Evolutionary conservation across 2,329 filamentous ascomycete genomes (phyloP), one percentile per base, ranked within the genome.

Genomic region (Neophaeococcomyces mojaviensis): DNA sequence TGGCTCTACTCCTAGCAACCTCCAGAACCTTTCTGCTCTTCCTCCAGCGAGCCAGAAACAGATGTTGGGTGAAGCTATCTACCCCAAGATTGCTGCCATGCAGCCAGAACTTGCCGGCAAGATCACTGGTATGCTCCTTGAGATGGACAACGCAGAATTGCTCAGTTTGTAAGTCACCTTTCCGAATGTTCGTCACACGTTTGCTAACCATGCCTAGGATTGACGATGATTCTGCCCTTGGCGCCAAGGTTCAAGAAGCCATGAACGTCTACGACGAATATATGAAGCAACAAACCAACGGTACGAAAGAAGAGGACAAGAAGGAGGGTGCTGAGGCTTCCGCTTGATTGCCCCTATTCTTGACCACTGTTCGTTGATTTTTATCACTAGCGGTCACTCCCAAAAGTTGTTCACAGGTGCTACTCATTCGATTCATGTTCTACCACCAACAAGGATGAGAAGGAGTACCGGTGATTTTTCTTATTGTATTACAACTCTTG

Each of bases 41-140:
- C 72, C 77, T 30, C 77, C 84, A 32, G 76, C 77, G 39, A 87
- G 94, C 73, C 92, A 97, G 78, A 98, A 98, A 82, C 92, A 98
- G 78, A 87, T 97, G 69, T 82, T 98, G 46, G 92, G 92, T 67
- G 92, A 98, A 74, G 83, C 88, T 59, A 85, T 98, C 60, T 98
- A 97, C 79, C 92, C 92, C 64, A 98, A 97, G 84, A 97, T 98
- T 62, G 82, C 89, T 68, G 81, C 80, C 58, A 83, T 95, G 70
- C 92, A 98, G 75, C 86, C 88, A 50, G 89, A 96, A 61, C 78
- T 98, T 62, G 92, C 92, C 53, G 92, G 92, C 65, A 98, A 98
- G 83, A 97, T 98, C 68, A 98, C 92, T 52, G 92, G 92, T 72
- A 98, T 98, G 92, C 84, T 98, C 61, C 73, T 98, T 61, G 92